A percentile compares a stretch with the other conserved stretches of the same genome.
These are phyloP conservation scores for Sanghuangporus sanghuang DNA, from an alignment of 1,284 basidiomycete species.

Conservation along the genomic window DNA sequence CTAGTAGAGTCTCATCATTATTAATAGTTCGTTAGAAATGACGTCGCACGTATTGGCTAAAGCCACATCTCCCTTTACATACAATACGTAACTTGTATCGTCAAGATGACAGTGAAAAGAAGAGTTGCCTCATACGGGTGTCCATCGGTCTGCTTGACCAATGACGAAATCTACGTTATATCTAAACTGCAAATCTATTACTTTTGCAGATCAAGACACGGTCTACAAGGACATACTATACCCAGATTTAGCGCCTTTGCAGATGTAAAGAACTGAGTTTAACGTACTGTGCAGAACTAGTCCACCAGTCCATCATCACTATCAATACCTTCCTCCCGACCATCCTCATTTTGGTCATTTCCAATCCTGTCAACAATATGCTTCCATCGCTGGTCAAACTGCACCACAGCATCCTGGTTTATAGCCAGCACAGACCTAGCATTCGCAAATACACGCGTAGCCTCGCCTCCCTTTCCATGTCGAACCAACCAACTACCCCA, in stretches of 20 bases:
- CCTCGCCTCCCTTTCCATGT: conserved; percentile 34
- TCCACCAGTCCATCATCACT: neutral
- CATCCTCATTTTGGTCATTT: neutral
- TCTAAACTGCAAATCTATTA: neutral
- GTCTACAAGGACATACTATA: no score
- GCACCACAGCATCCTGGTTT: conserved; percentile 14
- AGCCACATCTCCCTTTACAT: neutral
- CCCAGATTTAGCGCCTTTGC: no score
- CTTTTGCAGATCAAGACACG: neutral
- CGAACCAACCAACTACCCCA: conserved; percentile 45
- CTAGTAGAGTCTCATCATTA: neutral
- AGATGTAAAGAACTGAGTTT: neutral
- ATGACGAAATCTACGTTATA: neutral
- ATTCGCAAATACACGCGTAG: conserved; percentile 29
- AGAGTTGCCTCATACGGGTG: neutral
- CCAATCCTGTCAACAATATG: conserved; percentile 15
- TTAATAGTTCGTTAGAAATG: neutral
- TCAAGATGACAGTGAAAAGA: neutral
- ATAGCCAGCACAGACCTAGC: conserved; percentile 24
- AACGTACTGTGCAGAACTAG: neutral
- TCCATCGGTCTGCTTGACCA: neutral
- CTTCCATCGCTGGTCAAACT: conserved; percentile 29
- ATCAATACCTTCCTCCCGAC: neutral
- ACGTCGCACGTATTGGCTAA: neutral
- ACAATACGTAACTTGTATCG: neutral